These are phyloP conservation scores for Jamesozyma jinghongensis DNA, from an alignment of 805 yeast genomes.

Conservation along the genomic window DNA sequence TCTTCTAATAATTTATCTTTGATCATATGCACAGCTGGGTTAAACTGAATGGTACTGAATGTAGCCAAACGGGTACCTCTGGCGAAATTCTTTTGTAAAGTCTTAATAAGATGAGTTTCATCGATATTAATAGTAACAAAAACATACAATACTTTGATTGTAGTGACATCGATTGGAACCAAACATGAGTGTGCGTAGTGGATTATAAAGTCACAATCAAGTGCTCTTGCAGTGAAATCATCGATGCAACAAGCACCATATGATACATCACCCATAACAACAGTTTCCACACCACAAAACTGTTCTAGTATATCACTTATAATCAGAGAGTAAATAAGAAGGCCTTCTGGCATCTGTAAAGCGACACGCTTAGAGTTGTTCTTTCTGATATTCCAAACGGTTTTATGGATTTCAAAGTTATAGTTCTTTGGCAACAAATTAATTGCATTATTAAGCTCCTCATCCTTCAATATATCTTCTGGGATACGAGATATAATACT, in stretches of 20 bases:
- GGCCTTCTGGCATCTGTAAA: constrained; percentile 95
- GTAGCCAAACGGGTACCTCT: constrained; percentile 63
- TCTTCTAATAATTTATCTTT: constrained; percentile 49
- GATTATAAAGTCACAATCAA: constrained; percentile 88
- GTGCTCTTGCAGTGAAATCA: constrained; percentile 85
- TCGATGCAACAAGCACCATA: constrained; percentile 99
- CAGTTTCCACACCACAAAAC: constrained; percentile 76
- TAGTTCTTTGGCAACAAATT: constrained; percentile 79
- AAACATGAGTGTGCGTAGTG: constrained; percentile 97
- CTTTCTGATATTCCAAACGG: constrained; percentile 85
- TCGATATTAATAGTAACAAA: constrained; percentile 91
- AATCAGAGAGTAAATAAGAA: constrained; percentile 76
- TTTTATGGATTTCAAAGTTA: constrained; percentile 92
- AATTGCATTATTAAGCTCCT: constrained; percentile 77
- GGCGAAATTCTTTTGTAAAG: constrained; percentile 61
- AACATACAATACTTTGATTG: constrained; percentile 85
- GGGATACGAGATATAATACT: constrained; percentile 82
- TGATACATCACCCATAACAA: constrained; percentile 97
- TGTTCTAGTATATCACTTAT: constrained; percentile 90
- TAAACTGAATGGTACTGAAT: constrained; percentile 95
- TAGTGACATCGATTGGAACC: constrained; percentile 88
- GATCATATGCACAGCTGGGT: constrained; percentile 82
- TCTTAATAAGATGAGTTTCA: constrained; percentile 68
- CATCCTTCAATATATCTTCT: constrained; percentile 67
- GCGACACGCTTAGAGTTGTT: constrained; percentile 75